Percentiles rank a stretch among this genome's conserved stretches.
phyloP scores from a whole-genome alignment of 768 basidiomycete genomes.

The Tulasnella sp. region DNA sequence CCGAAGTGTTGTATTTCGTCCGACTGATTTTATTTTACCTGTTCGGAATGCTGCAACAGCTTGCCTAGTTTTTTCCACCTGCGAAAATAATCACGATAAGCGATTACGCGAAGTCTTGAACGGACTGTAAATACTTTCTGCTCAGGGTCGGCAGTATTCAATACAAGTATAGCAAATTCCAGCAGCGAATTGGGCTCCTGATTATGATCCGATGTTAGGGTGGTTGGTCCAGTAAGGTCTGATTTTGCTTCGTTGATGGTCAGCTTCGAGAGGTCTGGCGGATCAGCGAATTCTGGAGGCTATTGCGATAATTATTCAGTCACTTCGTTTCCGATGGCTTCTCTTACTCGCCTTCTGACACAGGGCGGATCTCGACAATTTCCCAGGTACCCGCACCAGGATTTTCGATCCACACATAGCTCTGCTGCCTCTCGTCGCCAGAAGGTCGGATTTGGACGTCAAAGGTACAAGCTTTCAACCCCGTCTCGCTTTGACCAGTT shows the following conservation, averaged over 20 bases:
- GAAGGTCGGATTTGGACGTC: constrained; percentile 35
- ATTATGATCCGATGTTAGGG: not conserved
- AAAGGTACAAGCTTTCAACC: constrained; percentile 56
- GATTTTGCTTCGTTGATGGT: not conserved
- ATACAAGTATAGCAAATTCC: constrained; percentile 65
- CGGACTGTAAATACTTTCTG: constrained; percentile 38
- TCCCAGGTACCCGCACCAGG: constrained; percentile 47
- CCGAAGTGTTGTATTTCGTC: constrained; percentile 35
- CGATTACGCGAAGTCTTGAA: too few relatives aligned
- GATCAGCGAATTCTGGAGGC: constrained; percentile 50
- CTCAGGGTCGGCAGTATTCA: constrained; percentile 58
- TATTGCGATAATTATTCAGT: not conserved
- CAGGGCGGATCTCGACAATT: constrained; percentile 52
- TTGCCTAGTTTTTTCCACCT: constrained; percentile 58
- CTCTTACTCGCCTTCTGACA: constrained; percentile 46
- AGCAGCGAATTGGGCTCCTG: constrained; percentile 48
- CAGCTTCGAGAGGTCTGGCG: constrained; percentile 29
- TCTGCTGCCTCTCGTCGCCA: constrained; percentile 22
- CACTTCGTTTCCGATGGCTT: not conserved
- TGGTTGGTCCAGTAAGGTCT: constrained; percentile 3
- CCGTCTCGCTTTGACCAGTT: constrained; percentile 57
- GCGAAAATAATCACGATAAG: not conserved
- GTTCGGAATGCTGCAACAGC: constrained; percentile 58
- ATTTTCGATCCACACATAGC: constrained; percentile 46
- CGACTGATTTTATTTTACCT: constrained; percentile 53